Evolutionary conservation across 441 rosid species (phyloP), one percentile per base, ranked within the genome.

Genomic region (Populus hybrid): DNA sequence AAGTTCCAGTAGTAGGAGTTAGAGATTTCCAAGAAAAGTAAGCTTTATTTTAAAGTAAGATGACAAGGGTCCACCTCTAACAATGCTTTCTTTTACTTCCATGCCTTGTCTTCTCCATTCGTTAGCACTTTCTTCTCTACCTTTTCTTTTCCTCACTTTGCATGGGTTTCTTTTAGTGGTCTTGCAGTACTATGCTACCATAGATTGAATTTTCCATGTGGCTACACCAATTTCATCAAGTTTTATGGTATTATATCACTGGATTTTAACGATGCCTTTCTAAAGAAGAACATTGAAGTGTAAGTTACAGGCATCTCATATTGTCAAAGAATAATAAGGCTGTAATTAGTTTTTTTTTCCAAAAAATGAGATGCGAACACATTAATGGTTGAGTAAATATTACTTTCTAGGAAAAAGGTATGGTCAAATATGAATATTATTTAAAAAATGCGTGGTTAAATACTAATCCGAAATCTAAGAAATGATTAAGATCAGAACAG

Each of bases 1-100:
- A 11, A 70, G 3, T 10, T 40, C 16, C 50, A 63, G 66, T 9
- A 63, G 28, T 12, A 63, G 66, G 66, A 69, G 24, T 1, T 59
- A 73, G 67, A 34, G 70, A 75, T 70, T 75, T 79, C 80, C 73
- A 69, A 75, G 78, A 80, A 82, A 74, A 46, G 65, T 42, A 66
- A 19, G 42, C 75, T 67, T 79, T 74, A 70, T 16, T 81, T 34
- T 34, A 32, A 32, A 32, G 34, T 73, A 81, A 79, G 75, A 63
- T 69, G 23, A 12, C 66, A 71, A 63, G 42, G 59, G 59, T 35
- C 24, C 71, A 23, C 21, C 64, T 59, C 67, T 59, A 34, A 19
- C 30, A 24, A 69, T 67, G 23, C 63, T 35, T 64, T 53, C 32
- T 38, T 38, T 71, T 77, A 42, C 21, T 63, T 24, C 69, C 76